Base-by-base conservation (phyloP, 345 rosid species). In the Gossypium thurberi region DNA sequence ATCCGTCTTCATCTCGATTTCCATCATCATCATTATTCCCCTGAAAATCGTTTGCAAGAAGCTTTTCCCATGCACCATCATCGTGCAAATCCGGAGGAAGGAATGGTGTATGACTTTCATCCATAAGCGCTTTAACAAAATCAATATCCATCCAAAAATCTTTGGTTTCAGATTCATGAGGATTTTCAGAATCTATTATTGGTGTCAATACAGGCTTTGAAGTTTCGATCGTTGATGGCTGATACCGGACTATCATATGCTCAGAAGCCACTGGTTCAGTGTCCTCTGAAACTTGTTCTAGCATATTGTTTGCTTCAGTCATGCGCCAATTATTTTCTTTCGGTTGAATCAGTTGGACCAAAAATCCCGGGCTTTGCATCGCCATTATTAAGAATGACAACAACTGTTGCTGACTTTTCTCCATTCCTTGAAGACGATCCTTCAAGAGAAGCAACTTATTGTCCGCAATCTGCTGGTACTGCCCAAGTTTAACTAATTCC, bases 351-450 rank as follows among this genome's bases (percentile, higher is more conserved):
- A 95, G 79, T 87, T 92, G 95, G 78, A 82, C 83, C 78, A 95
- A 76, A 75, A 95, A 80, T 62, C 87, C 85, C 0, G 99, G 99
- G 62, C 78, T 89, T 84, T 92, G 92, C 90, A 95, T 85, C 37
- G 90, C 97, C 99, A 91, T 86, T 28, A 92, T 89, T 69, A 95
- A 79, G 81, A 95, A 92, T 5, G 99, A 95, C 52, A 95, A 89
- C 99, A 95, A 83, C 88, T 91, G 94, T 74, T 92, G 96, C 72
- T 91, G 98, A 77, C 87, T 89, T 81, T 86, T 88, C 84, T 95
- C 99, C 92, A 92, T 91, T 66, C 97, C 96, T 72, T 91, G 92
- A 72, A 95, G 75, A 15, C 87, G 81, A 43, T 92, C 96, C 81
- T 90, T 79, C 80, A 90, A 76, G 44, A 80, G 80, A 52, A 85